Conservation (phyloP, 2,329 filamentous ascomycete genomes). For the Neonectria neomacrospora region DNA sequence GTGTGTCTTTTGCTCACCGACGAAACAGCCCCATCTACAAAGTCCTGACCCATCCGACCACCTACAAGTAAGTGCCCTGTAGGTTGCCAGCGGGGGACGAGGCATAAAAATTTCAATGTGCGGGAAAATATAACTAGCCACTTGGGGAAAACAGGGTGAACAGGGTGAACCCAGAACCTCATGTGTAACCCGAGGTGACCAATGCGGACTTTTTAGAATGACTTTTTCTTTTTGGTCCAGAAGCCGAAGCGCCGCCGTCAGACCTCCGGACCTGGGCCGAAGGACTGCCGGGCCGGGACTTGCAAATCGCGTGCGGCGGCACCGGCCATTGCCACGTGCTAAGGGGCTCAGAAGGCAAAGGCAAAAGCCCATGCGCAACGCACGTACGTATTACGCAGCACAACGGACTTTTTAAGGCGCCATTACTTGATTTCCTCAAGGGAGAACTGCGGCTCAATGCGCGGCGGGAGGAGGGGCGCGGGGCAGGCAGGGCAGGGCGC, state of each 20-base stretch:
- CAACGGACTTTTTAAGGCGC: not conserved
- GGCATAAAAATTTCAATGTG: constrained; percentile 18
- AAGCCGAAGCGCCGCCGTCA: constrained; percentile 26
- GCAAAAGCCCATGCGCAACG: not conserved
- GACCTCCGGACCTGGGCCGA: constrained; percentile 21
- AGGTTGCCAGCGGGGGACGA: constrained; percentile 15
- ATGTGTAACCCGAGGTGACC: not conserved
- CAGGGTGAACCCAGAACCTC: not conserved
- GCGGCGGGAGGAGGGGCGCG: not conserved
- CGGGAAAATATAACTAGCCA: constrained; percentile 12
- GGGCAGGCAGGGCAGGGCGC: not conserved
- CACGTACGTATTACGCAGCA: too few species aligned
- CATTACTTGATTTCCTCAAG: not conserved
- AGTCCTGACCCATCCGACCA: constrained; percentile 16
- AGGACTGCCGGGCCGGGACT: constrained; percentile 23
- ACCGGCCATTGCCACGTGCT: constrained; percentile 10
- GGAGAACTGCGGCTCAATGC: constrained; percentile 32
- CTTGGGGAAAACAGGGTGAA: not conserved
- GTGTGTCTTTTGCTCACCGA: constrained; percentile 19
- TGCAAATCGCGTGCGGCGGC: constrained; percentile 24
- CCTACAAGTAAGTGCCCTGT: constrained; percentile 4
- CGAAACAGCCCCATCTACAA: constrained; percentile 14
- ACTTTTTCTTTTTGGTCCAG: not conserved
- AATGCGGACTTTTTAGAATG: not conserved
- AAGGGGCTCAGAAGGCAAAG: not conserved